Conservation (phyloP, 495 filamentous ascomycete genomes). For the Clavariopsis aquatica region DNA sequence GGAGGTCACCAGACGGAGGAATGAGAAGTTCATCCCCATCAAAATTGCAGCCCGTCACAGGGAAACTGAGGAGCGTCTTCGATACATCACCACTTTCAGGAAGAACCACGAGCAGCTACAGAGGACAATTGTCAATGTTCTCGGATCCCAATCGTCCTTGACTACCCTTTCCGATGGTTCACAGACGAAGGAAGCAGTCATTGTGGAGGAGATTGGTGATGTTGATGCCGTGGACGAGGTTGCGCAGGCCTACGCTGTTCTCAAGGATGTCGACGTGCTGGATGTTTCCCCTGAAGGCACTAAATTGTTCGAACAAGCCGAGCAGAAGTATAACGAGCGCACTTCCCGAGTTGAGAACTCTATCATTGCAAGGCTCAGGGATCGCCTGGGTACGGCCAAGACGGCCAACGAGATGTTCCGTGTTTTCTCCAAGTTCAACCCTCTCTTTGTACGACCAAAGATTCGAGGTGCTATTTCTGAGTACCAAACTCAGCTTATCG, state of each 20-base stretch:
- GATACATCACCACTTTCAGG: conserved; percentile 91
- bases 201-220: conserved; percentile 92
- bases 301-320: conserved; percentile 83
- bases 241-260: conserved; percentile 83
- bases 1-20: conserved; percentile 84
- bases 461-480: conserved; percentile 96
- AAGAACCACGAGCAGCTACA: conserved; percentile 97
- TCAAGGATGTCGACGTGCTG: conserved; percentile 92
- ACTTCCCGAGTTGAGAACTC: conserved; percentile 97
- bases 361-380: conserved; percentile 91
- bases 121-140: conserved; percentile 89
- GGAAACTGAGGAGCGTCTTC: conserved; percentile 82
- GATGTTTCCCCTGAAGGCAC: conserved; percentile 90
- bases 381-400: conserved; percentile 91
- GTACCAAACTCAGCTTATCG: conserved; percentile 95
- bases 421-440: conserved; percentile 99
- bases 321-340: conserved; percentile 93
- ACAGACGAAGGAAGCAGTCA: conserved; percentile 54
- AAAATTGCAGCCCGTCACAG: conserved; percentile 84
- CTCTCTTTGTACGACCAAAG: conserved; percentile 94
- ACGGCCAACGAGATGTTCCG: conserved; percentile 99
- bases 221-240: conserved; percentile 99
- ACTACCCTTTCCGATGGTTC: conserved; percentile 51
- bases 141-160: conserved; percentile 63
- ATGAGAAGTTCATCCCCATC: conserved; percentile 97